Evolutionary conservation across 106 monocot genomes (phyloP).

Genomic region (Phalaenopsis equestris): DNA sequence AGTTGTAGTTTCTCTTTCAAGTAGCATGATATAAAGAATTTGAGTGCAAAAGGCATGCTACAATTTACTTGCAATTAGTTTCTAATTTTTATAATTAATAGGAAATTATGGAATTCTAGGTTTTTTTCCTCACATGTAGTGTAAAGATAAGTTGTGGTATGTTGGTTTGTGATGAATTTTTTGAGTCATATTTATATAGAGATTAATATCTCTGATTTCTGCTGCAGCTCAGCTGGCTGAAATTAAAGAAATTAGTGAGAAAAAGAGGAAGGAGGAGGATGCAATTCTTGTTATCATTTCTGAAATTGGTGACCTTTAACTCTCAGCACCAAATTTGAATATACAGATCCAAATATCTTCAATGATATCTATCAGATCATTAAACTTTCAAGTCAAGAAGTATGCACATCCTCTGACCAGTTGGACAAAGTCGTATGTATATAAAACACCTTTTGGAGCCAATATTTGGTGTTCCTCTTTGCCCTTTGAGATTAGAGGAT

Average conservation of each 20-base stretch:
- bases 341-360: slow-evolving; percentile 58
- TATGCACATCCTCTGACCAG: slow-evolving; percentile 74
- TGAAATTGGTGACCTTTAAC: slow-evolving; percentile 50
- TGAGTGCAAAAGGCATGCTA: slow-evolving; percentile 80
- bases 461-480: slow-evolving; percentile 53
- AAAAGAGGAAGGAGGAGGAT: slow-evolving; percentile 82
- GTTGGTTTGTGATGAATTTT: neutral
- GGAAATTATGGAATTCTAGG: neutral
- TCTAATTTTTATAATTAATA: neutral
- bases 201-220: neutral
- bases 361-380: slow-evolving; percentile 78
- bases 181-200: neutral
- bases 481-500: slow-evolving; percentile 49
- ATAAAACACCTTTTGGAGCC: slow-evolving; percentile 97
- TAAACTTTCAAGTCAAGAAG: slow-evolving; percentile 80
- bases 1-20: slow-evolving; percentile 98
- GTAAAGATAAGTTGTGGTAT: neutral
- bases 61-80: neutral
- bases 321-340: slow-evolving; percentile 76
- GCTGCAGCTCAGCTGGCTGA: slow-evolving; percentile 74
- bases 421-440: slow-evolving; percentile 77
- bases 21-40: slow-evolving; percentile 85
- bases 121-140: neutral
- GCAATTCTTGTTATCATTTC: slow-evolving; percentile 81
- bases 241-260: slow-evolving; percentile 96